Base-by-base conservation (phyloP, 768 basidiomycete species). In the Lentinus tigrinus region DNA sequence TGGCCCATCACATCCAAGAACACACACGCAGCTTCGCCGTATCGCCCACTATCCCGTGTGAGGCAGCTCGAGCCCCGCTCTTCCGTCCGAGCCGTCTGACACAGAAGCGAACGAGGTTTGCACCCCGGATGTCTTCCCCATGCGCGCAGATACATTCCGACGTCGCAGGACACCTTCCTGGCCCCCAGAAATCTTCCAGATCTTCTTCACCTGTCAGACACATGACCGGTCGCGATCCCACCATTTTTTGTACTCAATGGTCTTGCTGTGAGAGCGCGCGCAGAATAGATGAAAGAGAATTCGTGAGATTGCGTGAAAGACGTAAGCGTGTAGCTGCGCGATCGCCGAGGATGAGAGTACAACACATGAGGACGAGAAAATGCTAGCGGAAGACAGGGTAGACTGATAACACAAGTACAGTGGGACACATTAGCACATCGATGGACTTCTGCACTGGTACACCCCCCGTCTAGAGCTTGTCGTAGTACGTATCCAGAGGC, bases 401-500 rank as follows among this genome's bases (percentile, higher is more conserved):
- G 52, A 58, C 53, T 56, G 62, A 58, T 63, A 57, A 65, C 55
- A 65, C 51, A 42, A 52, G 51, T 52, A 52, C 62, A 65, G 53
- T 46, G 47, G 56, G 59, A 58, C 58, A 58, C 60, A 56, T 51
- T 63, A 47, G 51, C 52, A 65, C 64, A 65, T 53, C 50, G 54
- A 52, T 50, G 52, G 28, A 61, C 60, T 63, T 65, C 64, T 67
- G 63, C 64, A 58, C 46, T 57, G 58, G 61, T 47, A 65, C 64
- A 57, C 23, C 61, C 62, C 59, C 64, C 53, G 34, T 60, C 67
- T 68, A 70, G 60, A 70, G 63, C 81, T 95, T 96, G 84, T 96
- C 95, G 80, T 95, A 95, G 81, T 95, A 97, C 36, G 83, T 84
- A 74, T 94, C 92, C 64, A 94, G 82, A 54, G 88, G 47, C 44